phyloP scores from a whole-genome alignment of 768 basidiomycete genomes.

The Hydnum rufescens region DNA sequence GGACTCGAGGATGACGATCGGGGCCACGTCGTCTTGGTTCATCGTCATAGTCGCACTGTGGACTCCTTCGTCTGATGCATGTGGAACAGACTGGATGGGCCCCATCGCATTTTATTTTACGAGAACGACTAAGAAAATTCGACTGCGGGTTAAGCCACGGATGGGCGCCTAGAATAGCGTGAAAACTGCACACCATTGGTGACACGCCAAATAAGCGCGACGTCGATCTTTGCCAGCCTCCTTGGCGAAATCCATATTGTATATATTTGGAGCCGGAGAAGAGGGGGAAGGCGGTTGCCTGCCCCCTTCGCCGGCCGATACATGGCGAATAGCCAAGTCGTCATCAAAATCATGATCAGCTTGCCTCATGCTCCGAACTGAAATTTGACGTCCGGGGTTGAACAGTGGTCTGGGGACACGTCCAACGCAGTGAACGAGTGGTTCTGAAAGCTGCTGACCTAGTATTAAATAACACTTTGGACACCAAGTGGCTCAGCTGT shows the following conservation, averaged over 20 bases:
- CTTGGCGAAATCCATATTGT: too few relatives aligned
- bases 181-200: background rate
- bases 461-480: too few relatives aligned
- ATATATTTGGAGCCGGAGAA: too few relatives aligned
- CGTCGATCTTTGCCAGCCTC: too few relatives aligned
- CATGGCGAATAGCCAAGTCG: too few relatives aligned
- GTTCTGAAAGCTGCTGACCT: too few relatives aligned
- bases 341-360: too few relatives aligned
- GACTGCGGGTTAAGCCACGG: background rate
- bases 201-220: background rate
- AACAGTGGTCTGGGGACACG: too few relatives aligned
- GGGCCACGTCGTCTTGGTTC: constrained; percentile 1
- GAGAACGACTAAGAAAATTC: background rate
- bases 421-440: too few relatives aligned
- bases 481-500: too few relatives aligned
- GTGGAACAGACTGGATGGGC: background rate
- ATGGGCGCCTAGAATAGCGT: background rate
- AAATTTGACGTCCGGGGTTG: too few relatives aligned
- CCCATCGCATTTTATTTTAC: constrained; percentile 1
- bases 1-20: background rate
- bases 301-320: background rate
- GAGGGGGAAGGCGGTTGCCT: background rate
- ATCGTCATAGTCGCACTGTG: constrained; percentile 1
- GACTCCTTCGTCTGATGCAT: background rate
- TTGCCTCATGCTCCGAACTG: too few relatives aligned